These are phyloP conservation scores for Trametopsis cervina DNA, from an alignment of 768 basidiomycete genomes.

Conservation along the genomic window DNA sequence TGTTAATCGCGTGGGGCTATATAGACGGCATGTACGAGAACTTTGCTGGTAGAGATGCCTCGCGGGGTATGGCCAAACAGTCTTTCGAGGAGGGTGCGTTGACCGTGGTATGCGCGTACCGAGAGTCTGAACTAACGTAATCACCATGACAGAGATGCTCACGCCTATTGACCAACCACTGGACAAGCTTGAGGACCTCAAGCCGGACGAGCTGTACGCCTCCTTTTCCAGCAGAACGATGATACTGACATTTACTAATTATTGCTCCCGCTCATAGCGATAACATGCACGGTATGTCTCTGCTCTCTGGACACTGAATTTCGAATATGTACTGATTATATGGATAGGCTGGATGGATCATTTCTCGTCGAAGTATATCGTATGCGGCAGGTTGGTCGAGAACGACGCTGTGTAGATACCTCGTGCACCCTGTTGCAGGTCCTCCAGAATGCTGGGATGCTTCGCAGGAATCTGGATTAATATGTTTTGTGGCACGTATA, in stretches of 20 bases:
- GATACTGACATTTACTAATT: too few species aligned
- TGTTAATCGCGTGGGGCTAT: neutral
- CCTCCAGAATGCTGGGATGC: too few species aligned
- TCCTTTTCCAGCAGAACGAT: too few species aligned
- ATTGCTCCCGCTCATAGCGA: conserved; percentile 43
- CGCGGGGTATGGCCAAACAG: conserved; percentile 96
- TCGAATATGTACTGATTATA: too few species aligned
- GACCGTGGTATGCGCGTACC: neutral
- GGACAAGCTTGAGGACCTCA: conserved; percentile 77
- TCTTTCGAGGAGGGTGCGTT: conserved; percentile 82
- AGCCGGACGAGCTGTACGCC: conserved; percentile 75
- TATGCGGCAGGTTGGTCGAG: conserved; percentile 85
- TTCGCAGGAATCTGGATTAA: too few species aligned
- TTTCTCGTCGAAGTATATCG: conserved; percentile 87
- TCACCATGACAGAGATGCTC: conserved; percentile 64
- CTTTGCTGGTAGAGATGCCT: conserved; percentile 95
- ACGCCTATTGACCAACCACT: conserved; percentile 82
- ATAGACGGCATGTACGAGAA: conserved; percentile 94
- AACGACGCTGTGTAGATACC: conserved; percentile 39
- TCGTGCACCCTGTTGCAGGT: too few species aligned
- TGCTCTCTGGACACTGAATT: too few species aligned
- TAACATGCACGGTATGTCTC: conserved; percentile 72
- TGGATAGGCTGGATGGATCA: conserved; percentile 95
- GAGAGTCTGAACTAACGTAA: conserved; percentile 3
- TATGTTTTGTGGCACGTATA: too few species aligned